These are phyloP conservation scores for Flammula alnicola DNA, from an alignment of 1,284 basidiomycete genomes.

Conservation along the genomic window DNA sequence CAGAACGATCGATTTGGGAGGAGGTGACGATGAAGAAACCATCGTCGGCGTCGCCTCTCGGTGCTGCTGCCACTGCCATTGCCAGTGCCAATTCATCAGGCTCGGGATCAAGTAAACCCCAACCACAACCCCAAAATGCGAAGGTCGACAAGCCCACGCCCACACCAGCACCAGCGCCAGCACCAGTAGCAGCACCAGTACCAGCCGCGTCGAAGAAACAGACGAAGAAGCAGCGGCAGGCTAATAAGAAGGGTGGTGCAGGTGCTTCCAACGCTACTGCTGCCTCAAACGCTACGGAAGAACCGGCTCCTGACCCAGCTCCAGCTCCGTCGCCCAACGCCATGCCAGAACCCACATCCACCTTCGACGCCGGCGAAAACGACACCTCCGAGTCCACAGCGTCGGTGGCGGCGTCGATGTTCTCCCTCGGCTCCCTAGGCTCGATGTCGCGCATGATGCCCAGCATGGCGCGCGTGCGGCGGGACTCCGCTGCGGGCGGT, in stretches of 20 bases:
- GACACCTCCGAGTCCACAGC: too few relatives aligned
- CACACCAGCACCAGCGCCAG: constrained; percentile 14
- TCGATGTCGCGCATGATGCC: constrained; percentile 16
- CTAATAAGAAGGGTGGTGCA: constrained; percentile 25
- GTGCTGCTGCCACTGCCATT: background rate
- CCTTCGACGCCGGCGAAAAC: too few relatives aligned
- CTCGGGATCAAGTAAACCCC: constrained; percentile 3
- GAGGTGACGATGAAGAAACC: background rate
- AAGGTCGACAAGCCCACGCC: constrained; percentile 12
- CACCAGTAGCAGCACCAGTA: too few relatives aligned
- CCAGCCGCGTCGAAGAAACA: constrained; percentile 28
- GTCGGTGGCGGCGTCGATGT: too few relatives aligned
- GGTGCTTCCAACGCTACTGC: background rate
- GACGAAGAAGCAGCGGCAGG: constrained; percentile 33
- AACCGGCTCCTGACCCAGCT: constrained; percentile 18
- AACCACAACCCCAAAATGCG: background rate
- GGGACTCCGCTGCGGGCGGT: constrained; percentile 20
- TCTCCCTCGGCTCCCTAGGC: too few relatives aligned
- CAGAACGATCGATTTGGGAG: constrained; percentile 10
- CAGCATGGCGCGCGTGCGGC: constrained; percentile 16
- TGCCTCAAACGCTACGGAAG: constrained; percentile 1
- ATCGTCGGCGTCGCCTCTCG: background rate
- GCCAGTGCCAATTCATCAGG: too few relatives aligned
- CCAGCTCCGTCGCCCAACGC: constrained; percentile 11
- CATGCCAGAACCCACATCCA: constrained; percentile 9